Percentiles rank a stretch among this genome's conserved stretches.
phyloP scores from a whole-genome alignment of 108 stramenopile species.

The Cyclotella kingstonii region DNA sequence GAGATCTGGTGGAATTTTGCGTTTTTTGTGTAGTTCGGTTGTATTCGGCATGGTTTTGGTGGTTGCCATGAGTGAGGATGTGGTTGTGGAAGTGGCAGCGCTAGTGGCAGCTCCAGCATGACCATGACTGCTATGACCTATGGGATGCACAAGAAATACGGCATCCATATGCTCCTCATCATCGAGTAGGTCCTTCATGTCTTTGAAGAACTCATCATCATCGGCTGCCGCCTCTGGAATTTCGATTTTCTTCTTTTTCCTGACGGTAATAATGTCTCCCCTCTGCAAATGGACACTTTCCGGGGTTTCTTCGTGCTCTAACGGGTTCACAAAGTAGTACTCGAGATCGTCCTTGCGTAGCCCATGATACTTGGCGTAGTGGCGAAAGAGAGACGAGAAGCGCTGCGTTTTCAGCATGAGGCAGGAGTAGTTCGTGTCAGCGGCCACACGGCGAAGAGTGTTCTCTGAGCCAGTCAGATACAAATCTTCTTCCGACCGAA shows the following conservation, averaged over 20 bases:
- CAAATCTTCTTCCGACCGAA: conserved; percentile 90
- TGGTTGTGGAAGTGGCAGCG: not conserved
- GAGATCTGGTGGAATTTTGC: conserved; percentile 33
- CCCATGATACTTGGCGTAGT: conserved; percentile 99
- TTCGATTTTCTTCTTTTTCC: conserved; percentile 75
- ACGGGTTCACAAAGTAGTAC: conserved; percentile 92
- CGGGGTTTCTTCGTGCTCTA: conserved; percentile 93
- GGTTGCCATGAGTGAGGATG: not conserved
- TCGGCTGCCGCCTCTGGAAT: conserved; percentile 81
- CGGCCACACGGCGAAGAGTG: conserved; percentile 87
- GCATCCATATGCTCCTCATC: conserved; percentile 91
- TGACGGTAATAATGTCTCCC: conserved; percentile 91
- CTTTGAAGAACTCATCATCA: conserved; percentile 85
- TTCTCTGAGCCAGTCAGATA: conserved; percentile 86
- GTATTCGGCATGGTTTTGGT: too few species aligned
- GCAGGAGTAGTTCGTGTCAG: conserved; percentile 93
- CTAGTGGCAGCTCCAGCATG: conserved; percentile 3
- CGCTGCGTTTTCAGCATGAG: conserved; percentile 97
- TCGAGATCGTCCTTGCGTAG: conserved; percentile 95
- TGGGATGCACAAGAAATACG: conserved; percentile 64
- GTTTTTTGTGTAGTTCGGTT: too few species aligned
- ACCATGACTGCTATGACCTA: too few species aligned
- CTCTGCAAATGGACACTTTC: conserved; percentile 88
- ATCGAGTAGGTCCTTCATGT: conserved; percentile 83
- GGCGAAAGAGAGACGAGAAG: conserved; percentile 94